Conservation (phyloP, 164 flowering plant genomes). For the Vitis cinerea region DNA sequence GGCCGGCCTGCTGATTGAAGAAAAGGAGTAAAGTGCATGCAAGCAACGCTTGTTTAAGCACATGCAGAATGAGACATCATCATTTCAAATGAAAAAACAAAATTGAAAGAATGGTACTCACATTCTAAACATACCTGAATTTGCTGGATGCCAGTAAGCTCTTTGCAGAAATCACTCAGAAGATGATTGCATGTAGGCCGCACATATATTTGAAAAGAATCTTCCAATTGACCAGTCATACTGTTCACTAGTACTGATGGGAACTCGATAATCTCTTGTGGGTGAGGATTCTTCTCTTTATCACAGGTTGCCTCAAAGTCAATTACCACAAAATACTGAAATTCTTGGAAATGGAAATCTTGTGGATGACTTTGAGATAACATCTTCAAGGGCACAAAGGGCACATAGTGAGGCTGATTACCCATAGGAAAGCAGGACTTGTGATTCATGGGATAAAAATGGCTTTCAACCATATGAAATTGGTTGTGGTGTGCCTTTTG, state of each 20-base stretch:
- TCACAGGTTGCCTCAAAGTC: constrained; percentile 99
- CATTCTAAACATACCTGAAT: constrained; percentile 54
- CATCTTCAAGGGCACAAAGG: constrained; percentile 31
- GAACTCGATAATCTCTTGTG: constrained; percentile 96
- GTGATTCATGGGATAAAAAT: constrained; percentile 25
- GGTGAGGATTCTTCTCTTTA: constrained; percentile 73
- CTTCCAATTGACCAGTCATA: constrained; percentile 79
- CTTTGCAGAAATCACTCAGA: constrained; percentile 92
- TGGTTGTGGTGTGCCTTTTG: constrained; percentile 51
- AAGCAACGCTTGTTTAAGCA: too few relatives aligned
- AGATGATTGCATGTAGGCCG: constrained; percentile 76
- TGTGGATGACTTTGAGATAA: constrained; percentile 42
- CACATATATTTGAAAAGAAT: constrained; percentile 82
- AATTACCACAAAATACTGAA: constrained; percentile 92
- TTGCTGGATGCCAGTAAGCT: constrained; percentile 95
- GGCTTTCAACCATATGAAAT: constrained; percentile 37
- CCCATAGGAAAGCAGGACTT: constrained; percentile 30
- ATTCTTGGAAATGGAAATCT: constrained; percentile 65
- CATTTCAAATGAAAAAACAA: not conserved
- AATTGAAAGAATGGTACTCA: not conserved
- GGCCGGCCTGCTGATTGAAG: too few relatives aligned
- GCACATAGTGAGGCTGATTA: constrained; percentile 43
- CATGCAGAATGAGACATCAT: too few relatives aligned
- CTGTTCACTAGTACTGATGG: constrained; percentile 91
- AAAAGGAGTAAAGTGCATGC: too few relatives aligned